Conservation (phyloP, 2,329 filamentous ascomycete genomes). For the Pestalotiopsis fici region DNA sequence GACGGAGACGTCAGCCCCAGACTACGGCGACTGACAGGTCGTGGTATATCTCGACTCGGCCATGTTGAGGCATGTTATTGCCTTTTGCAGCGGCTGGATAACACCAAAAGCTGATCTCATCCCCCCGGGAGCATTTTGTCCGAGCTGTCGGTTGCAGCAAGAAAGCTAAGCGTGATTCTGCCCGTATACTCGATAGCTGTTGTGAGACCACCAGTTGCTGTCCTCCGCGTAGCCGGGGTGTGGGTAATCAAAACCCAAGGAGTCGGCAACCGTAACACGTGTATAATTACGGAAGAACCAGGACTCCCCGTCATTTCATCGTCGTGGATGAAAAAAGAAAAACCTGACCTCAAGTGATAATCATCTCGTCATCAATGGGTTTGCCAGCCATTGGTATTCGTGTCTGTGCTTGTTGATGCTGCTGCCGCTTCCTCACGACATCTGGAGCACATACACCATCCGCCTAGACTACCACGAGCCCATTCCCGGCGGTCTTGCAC, state of each 20-base stretch:
- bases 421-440: conserved; percentile 69
- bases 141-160: not conserved
- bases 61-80: not conserved
- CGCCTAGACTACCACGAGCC: conserved; percentile 84
- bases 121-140: not conserved
- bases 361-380: not conserved
- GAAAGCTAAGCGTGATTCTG: not conserved
- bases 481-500: conserved; percentile 85
- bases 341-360: not conserved
- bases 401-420: not conserved
- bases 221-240: not conserved
- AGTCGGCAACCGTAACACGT: conserved; percentile 23
- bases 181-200: not conserved
- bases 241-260: not conserved
- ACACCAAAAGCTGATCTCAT: not conserved
- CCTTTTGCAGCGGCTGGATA: not conserved
- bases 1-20: not conserved
- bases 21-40: not conserved
- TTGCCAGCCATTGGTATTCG: not conserved
- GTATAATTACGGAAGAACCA: conserved; percentile 26
- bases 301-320: conserved; percentile 4
- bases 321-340: not conserved
- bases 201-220: not conserved
- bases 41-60: not conserved
- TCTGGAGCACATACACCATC: conserved; percentile 82